phyloP scores from a whole-genome alignment of 345 rosid species.

The Arabidopsis suecica region DNA sequence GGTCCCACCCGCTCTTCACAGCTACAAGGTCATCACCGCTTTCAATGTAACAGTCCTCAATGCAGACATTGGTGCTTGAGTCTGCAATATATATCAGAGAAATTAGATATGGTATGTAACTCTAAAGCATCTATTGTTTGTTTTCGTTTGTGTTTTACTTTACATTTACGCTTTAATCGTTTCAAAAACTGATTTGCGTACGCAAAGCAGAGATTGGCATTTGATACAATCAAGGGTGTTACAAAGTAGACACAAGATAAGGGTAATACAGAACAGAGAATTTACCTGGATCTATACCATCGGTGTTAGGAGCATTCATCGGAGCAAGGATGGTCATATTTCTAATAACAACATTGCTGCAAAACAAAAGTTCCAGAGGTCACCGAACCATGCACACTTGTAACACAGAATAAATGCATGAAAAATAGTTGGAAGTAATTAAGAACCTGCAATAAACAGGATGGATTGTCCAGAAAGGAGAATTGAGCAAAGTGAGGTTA shows the following conservation, averaged over 20 bases:
- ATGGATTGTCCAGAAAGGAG: conserved; percentile 98
- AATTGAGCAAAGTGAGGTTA: conserved; percentile 78
- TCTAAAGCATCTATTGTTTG: too few relatives aligned
- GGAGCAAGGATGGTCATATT: conserved; percentile 93
- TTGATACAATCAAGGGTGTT: neutral
- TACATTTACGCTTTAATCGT: neutral
- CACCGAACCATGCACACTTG: conserved; percentile 6
- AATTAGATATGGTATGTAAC: neutral
- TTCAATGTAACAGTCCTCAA: conserved; percentile 91
- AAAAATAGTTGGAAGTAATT: conserved; percentile 4
- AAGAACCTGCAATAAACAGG: conserved; percentile 93
- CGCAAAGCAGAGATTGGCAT: neutral
- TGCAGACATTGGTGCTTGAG: conserved; percentile 85
- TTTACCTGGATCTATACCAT: conserved; percentile 92
- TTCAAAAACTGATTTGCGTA: neutral
- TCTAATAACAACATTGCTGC: conserved; percentile 84
- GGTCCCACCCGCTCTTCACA: conserved; percentile 98
- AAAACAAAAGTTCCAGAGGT: conserved; percentile 5
- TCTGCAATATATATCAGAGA: conserved; percentile 55
- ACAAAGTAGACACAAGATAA: conserved; percentile 2
- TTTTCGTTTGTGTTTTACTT: too few relatives aligned
- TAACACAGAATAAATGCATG: neutral
- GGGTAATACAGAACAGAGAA: neutral
- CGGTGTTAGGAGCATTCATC: conserved; percentile 94
- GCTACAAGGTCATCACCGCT: conserved; percentile 99